Conservation (phyloP, 2,329 filamentous ascomycete species). For the Colletotrichum sp. region DNA sequence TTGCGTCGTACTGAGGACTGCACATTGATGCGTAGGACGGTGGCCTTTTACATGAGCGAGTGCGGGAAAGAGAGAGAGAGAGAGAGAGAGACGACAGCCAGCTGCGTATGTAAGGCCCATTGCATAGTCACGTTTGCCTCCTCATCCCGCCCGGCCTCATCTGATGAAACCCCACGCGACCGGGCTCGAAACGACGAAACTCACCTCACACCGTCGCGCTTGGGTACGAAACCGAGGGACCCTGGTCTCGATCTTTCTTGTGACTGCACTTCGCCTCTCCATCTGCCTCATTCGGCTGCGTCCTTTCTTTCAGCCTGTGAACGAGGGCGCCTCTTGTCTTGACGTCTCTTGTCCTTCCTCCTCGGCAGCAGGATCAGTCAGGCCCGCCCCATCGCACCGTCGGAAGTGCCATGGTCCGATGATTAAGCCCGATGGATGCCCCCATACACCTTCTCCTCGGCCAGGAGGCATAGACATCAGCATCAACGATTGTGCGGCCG, state of each 20-base stretch:
- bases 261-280: neutral
- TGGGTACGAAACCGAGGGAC: neutral
- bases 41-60: neutral
- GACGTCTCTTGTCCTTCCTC: neutral
- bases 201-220: neutral
- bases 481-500: conserved; percentile 10
- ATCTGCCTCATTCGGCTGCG: neutral
- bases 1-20: neutral
- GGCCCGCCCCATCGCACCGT: neutral
- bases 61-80: neutral
- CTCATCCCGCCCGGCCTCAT: conserved; percentile 4
- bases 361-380: neutral
- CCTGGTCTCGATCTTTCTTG: neutral
- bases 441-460: conserved; percentile 1
- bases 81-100: neutral
- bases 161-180: conserved; percentile 10
- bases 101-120: neutral
- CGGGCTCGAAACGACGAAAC: conserved; percentile 18
- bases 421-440: conserved; percentile 5
- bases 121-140: neutral
- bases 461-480: neutral
- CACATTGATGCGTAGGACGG: neutral
- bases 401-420: conserved; percentile 13
- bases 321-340: neutral
- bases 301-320: neutral